A percentile compares a stretch with the other conserved stretches of the same genome.
phyloP scores from a whole-genome alignment of 345 rosid genomes.

The Atalantia buxifolia region DNA sequence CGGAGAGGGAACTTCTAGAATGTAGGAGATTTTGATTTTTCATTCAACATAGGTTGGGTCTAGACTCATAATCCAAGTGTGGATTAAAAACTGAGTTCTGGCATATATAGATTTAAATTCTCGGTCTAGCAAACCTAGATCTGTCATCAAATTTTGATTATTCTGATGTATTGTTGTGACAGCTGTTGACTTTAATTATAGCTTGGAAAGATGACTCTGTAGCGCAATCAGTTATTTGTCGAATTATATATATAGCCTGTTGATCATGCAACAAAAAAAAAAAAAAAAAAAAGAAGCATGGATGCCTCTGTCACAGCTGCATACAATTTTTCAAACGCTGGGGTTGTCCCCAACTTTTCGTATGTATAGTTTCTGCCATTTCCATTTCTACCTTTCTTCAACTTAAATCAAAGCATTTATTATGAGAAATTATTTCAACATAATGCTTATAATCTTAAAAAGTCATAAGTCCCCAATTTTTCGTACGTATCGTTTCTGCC shows the following conservation, averaged over 20 bases:
- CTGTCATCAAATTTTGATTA: neutral
- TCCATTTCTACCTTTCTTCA: neutral
- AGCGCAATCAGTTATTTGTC: neutral
- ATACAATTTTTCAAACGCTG: neutral
- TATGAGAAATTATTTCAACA: neutral
- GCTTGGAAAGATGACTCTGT: neutral
- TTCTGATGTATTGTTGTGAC: neutral
- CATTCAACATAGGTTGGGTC: neutral
- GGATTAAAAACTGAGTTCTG: neutral
- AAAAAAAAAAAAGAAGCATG: neutral
- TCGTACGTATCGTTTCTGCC: neutral
- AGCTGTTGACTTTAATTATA: neutral
- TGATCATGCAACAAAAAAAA: neutral
- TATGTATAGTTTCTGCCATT: neutral
- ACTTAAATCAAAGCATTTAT: neutral
- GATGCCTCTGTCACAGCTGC: no score
- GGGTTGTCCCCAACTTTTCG: no score
- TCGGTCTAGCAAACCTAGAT: neutral
- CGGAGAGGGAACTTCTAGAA: neutral
- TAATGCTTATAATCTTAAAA: no score
- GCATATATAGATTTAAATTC: neutral
- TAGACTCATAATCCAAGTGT: neutral
- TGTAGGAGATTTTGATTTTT: neutral
- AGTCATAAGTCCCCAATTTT: no score
- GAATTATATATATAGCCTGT: neutral